A percentile compares a stretch with the other conserved stretches of the same genome.
phyloP scores from a whole-genome alignment of 2,329 filamentous ascomycete genomes.

The Hirsutella thompsonii region DNA sequence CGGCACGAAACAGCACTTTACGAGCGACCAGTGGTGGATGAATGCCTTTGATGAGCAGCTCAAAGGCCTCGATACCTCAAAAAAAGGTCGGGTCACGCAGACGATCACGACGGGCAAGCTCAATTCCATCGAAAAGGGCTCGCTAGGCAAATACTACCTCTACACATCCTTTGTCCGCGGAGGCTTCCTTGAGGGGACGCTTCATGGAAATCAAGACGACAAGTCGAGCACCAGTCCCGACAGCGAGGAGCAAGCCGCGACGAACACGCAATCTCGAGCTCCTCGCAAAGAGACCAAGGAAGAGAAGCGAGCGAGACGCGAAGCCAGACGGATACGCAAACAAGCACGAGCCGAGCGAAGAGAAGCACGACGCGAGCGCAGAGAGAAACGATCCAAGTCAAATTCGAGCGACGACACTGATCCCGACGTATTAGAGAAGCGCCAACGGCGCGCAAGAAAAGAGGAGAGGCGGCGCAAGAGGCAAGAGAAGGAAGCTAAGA shows the following conservation, averaged over 20 bases:
- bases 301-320: slow-evolving; percentile 23
- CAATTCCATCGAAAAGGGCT: slow-evolving; percentile 41
- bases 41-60: slow-evolving; percentile 86
- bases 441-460: slow-evolving; percentile 7
- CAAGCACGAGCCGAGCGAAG: slow-evolving; percentile 12
- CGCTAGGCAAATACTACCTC: slow-evolving; percentile 47
- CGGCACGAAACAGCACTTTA: slow-evolving; percentile 58
- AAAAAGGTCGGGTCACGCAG: slow-evolving; percentile 42
- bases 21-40: slow-evolving; percentile 90
- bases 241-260: slow-evolving; percentile 15
- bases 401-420: slow-evolving; percentile 13
- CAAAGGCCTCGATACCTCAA: slow-evolving; percentile 59
- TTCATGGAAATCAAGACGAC: slow-evolving; percentile 20
- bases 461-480: slow-evolving; percentile 11
- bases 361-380: slow-evolving; percentile 6
- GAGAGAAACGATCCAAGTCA: slow-evolving; percentile 11
- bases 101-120: slow-evolving; percentile 40
- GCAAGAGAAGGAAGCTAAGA: slow-evolving; percentile 12
- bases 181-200: slow-evolving; percentile 61
- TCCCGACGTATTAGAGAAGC: slow-evolving; percentile 6
- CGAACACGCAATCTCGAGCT: slow-evolving; percentile 10
- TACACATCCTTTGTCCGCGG: slow-evolving; percentile 81
- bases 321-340: slow-evolving; percentile 18
- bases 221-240: slow-evolving; percentile 12
- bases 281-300: slow-evolving; percentile 27